Conservation (phyloP, 148 eudicot species). For the Nyssa sinensis region DNA sequence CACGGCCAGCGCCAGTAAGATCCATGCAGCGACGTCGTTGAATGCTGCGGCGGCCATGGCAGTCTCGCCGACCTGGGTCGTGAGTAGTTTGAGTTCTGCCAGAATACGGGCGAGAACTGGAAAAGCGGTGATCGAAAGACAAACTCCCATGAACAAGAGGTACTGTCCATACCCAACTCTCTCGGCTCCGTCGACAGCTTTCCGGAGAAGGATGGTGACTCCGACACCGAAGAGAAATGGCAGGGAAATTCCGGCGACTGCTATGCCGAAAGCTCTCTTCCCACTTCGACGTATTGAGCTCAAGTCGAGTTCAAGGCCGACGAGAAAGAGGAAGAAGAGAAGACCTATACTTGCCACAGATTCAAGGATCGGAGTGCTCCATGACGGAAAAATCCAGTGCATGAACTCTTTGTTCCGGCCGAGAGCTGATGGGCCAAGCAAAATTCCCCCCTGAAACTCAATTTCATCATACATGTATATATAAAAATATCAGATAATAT, state of each 20-base stretch:
- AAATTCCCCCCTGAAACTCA: constrained; percentile 47
- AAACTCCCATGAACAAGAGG: constrained; percentile 47
- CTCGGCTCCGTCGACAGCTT: constrained; percentile 28
- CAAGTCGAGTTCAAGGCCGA: constrained; percentile 48
- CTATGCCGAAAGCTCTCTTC: constrained; percentile 32
- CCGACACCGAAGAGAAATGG: constrained; percentile 41
- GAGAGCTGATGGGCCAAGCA: constrained; percentile 50
- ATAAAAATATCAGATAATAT: too few species aligned
- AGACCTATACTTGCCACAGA: constrained; percentile 42
- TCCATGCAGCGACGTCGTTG: constrained; percentile 59
- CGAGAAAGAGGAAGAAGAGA: constrained; percentile 48
- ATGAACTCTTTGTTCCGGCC: constrained; percentile 36
- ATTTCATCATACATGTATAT: background rate
- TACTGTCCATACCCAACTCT: constrained; percentile 27
- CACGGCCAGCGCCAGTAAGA: constrained; percentile 48
- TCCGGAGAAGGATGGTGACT: constrained; percentile 26
- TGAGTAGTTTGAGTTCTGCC: constrained; percentile 52
- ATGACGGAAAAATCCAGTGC: constrained; percentile 36
- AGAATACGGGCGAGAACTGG: constrained; percentile 56
- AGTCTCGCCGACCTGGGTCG: constrained; percentile 45
- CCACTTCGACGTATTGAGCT: constrained; percentile 35
- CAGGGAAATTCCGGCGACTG: constrained; percentile 38
- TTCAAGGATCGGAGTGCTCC: constrained; percentile 55
- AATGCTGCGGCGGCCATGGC: constrained; percentile 61
- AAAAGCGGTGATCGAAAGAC: constrained; percentile 51